These are phyloP conservation scores for Malassezia slooffiae DNA, from an alignment of 1,284 basidiomycete genomes.

Conservation along the genomic window DNA sequence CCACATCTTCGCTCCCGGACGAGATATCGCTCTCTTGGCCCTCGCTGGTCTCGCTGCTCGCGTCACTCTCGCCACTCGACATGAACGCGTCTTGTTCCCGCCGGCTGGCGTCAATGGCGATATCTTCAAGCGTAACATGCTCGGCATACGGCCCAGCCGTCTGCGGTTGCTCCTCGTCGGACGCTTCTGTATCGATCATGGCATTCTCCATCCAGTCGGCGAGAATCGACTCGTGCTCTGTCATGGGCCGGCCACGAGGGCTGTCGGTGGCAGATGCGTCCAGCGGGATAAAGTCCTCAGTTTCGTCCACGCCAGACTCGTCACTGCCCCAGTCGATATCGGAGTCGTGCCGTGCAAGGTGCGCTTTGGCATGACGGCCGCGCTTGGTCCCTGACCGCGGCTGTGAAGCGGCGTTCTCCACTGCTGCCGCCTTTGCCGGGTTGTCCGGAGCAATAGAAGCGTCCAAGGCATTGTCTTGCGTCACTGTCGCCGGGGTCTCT, in stretches of 20 bases:
- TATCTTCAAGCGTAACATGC: constrained; percentile 7
- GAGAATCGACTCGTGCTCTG: constrained; percentile 31
- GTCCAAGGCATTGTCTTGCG: too few relatives aligned
- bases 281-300: not conserved
- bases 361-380: constrained; percentile 7
- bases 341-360: constrained; percentile 19
- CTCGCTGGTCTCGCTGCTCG: not conserved
- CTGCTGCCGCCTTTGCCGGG: too few relatives aligned
- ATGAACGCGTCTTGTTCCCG: constrained; percentile 5
- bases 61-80: constrained; percentile 5
- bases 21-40: not conserved
- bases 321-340: constrained; percentile 42
- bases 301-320: constrained; percentile 24
- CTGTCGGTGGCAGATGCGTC: not conserved
- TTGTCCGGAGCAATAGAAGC: too few relatives aligned
- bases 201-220: constrained; percentile 42
- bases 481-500: too few relatives aligned
- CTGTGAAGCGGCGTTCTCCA: too few relatives aligned
- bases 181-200: constrained; percentile 5
- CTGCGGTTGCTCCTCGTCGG: constrained; percentile 12
- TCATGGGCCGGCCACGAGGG: constrained; percentile 13
- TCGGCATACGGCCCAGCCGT: constrained; percentile 7
- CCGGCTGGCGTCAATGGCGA: constrained; percentile 11
- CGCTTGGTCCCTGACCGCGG: constrained; percentile 9
- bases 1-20: constrained; percentile 24